These are phyloP conservation scores for Galeopsis tetrahit DNA, from an alignment of 257 asterid species.

Conservation along the genomic window DNA sequence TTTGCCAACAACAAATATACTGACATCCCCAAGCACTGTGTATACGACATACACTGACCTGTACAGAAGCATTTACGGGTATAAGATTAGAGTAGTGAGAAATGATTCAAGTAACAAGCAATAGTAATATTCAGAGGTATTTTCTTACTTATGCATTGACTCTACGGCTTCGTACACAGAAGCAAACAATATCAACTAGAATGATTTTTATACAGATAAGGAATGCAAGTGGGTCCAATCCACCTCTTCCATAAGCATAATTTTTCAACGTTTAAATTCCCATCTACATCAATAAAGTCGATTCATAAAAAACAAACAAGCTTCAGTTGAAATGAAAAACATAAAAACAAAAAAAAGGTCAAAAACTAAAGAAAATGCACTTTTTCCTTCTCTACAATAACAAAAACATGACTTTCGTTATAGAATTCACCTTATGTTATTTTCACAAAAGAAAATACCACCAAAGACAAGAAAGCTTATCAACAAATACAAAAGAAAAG, in stretches of 20 bases:
- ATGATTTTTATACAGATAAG: neutral
- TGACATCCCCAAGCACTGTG: conserved; percentile 94
- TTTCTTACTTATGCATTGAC: neutral
- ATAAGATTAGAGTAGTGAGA: conserved; percentile 8
- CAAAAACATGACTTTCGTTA: neutral
- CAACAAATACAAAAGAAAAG: neutral
- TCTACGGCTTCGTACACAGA: neutral
- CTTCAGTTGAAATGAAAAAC: neutral
- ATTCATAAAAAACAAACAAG: neutral
- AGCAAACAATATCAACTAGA: neutral
- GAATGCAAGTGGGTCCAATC: neutral
- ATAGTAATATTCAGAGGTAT: neutral
- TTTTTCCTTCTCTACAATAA: conserved; percentile 13
- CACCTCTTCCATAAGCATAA: neutral
- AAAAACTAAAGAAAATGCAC: neutral
- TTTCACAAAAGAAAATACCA: neutral
- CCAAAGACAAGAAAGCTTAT: neutral
- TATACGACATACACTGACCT: conserved; percentile 90
- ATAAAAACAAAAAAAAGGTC: neutral
- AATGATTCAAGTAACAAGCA: neutral
- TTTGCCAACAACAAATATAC: conserved; percentile 89
- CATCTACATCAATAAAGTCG: neutral
- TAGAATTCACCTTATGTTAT: neutral
- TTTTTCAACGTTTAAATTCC: conserved; percentile 13
- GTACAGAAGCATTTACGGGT: conserved; percentile 33